These are phyloP conservation scores for Strobilomyces confusus DNA, from an alignment of 768 basidiomycete genomes.

Conservation along the genomic window DNA sequence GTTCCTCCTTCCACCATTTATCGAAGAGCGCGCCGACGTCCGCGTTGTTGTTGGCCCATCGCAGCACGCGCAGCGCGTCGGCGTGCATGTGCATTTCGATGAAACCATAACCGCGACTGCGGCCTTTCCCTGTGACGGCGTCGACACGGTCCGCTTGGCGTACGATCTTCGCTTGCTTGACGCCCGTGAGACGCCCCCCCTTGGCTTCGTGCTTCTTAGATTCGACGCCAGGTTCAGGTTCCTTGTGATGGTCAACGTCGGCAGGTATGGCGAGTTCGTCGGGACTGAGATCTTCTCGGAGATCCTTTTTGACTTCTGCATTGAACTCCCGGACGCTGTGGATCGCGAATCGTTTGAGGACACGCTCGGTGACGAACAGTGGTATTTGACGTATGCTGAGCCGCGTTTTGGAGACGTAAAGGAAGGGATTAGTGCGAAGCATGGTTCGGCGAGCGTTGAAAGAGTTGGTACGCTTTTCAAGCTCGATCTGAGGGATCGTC, in stretches of 20 bases:
- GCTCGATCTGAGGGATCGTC: conserved; percentile 63
- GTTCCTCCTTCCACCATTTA: conserved; percentile 85
- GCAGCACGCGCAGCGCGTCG: conserved; percentile 84
- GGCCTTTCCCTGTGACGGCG: conserved; percentile 77
- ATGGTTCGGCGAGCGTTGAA: conserved; percentile 82
- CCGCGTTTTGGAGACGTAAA: conserved; percentile 93
- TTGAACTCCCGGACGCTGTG: conserved; percentile 81
- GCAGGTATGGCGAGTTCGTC: conserved; percentile 65
- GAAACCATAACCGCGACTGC: conserved; percentile 94
- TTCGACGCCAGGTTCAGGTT: conserved; percentile 18
- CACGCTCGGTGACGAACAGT: conserved; percentile 82
- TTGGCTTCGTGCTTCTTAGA: conserved; percentile 24
- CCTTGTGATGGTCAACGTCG: conserved; percentile 27
- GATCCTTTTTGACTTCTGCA: conserved; percentile 62
- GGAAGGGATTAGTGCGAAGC: conserved; percentile 85
- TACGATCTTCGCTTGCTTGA: conserved; percentile 91
- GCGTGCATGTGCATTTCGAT: conserved; percentile 84
- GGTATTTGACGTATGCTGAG: conserved; percentile 93
- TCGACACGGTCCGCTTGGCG: conserved; percentile 89
- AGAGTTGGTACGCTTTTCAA: conserved; percentile 81
- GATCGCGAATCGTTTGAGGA: conserved; percentile 81
- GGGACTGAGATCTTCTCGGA: conserved; percentile 53
- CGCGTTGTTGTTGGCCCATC: conserved; percentile 93
- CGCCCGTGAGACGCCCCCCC: conserved; percentile 39
- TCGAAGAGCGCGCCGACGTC: conserved; percentile 60